Evolutionary conservation across 768 basidiomycete species (phyloP).

Genomic region (Obba rivulosa): DNA sequence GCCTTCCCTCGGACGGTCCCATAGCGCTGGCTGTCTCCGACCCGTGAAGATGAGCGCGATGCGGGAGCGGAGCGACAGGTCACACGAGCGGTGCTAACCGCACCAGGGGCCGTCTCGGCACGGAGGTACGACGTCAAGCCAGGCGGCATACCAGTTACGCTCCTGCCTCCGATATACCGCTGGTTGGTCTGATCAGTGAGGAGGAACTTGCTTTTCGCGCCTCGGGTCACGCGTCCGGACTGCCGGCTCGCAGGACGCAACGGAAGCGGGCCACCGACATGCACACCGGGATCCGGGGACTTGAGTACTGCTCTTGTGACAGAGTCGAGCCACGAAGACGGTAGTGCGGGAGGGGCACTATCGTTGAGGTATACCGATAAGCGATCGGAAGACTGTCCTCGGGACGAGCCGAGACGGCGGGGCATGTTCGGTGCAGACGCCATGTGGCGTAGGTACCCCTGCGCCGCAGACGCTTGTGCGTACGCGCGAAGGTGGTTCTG

Average conservation of each 20-base stretch:
- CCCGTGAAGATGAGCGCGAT: constrained; percentile 51
- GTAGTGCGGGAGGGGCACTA: constrained; percentile 44
- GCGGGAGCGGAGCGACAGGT: constrained; percentile 67
- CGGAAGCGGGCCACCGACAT: constrained; percentile 34
- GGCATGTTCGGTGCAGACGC: constrained; percentile 50
- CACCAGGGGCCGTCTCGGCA: constrained; percentile 29
- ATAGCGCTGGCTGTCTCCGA: constrained; percentile 16
- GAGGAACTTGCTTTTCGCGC: constrained; percentile 20
- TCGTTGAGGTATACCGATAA: constrained; percentile 2
- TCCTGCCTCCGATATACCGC: constrained; percentile 2
- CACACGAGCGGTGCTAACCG: constrained; percentile 50
- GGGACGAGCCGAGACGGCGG: constrained; percentile 9
- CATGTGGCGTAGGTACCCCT: constrained; percentile 71
- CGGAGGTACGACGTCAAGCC: constrained; percentile 20
- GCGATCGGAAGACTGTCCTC: constrained; percentile 10
- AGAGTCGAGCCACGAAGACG: constrained; percentile 64
- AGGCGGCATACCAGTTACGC: constrained; percentile 12
- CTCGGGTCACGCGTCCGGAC: constrained; percentile 15
- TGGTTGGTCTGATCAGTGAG: constrained; percentile 23
- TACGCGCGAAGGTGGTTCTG: constrained; percentile 16
- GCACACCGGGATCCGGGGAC: constrained; percentile 42
- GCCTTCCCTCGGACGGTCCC: constrained; percentile 10
- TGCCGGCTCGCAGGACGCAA: constrained; percentile 10
- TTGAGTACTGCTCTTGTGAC: constrained; percentile 61
- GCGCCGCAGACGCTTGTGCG: constrained; percentile 40